Evolutionary conservation across 495 filamentous ascomycete species (phyloP).

Genomic region (Daldinia concentrica): DNA sequence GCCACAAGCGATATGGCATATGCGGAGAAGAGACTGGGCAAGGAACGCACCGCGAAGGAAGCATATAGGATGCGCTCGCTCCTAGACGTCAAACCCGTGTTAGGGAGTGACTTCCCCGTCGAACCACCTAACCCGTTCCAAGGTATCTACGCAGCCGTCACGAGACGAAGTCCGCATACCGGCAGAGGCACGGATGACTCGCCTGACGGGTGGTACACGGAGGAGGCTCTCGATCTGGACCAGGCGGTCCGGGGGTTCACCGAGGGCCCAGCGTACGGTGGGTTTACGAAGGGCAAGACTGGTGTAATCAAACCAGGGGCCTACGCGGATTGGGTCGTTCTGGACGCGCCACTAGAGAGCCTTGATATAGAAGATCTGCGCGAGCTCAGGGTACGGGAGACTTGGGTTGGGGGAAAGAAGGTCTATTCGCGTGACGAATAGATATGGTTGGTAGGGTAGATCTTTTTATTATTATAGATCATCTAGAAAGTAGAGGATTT

Average conservation of each 20-base stretch:
- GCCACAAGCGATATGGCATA: slow-evolving; percentile 72
- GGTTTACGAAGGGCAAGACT: slow-evolving; percentile 60
- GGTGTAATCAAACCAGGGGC: slow-evolving; percentile 62
- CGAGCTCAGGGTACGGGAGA: slow-evolving; percentile 63
- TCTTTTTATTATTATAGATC: background rate
- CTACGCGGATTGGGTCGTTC: slow-evolving; percentile 71
- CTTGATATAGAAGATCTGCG: slow-evolving; percentile 57
- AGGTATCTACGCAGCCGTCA: slow-evolving; percentile 70
- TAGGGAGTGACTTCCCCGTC: slow-evolving; percentile 73
- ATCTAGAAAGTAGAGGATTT: background rate
- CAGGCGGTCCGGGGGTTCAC: slow-evolving; percentile 68
- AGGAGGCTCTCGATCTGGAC: slow-evolving; percentile 62
- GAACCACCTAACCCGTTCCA: slow-evolving; percentile 68
- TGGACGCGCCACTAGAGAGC: slow-evolving; percentile 57
- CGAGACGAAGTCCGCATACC: slow-evolving; percentile 61
- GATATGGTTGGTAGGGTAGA: background rate
- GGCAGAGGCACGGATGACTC: slow-evolving; percentile 55
- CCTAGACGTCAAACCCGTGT: slow-evolving; percentile 54
- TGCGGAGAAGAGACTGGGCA: slow-evolving; percentile 64
- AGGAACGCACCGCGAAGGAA: slow-evolving; percentile 54
- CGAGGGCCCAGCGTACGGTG: slow-evolving; percentile 53
- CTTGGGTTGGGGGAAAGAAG: slow-evolving; percentile 67
- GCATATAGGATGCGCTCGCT: slow-evolving; percentile 69
- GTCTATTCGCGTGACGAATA: slow-evolving; percentile 50
- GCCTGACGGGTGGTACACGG: slow-evolving; percentile 60